Base-by-base conservation (phyloP, 73 alveolate genomes). In the Effrenium voratum region DNA sequence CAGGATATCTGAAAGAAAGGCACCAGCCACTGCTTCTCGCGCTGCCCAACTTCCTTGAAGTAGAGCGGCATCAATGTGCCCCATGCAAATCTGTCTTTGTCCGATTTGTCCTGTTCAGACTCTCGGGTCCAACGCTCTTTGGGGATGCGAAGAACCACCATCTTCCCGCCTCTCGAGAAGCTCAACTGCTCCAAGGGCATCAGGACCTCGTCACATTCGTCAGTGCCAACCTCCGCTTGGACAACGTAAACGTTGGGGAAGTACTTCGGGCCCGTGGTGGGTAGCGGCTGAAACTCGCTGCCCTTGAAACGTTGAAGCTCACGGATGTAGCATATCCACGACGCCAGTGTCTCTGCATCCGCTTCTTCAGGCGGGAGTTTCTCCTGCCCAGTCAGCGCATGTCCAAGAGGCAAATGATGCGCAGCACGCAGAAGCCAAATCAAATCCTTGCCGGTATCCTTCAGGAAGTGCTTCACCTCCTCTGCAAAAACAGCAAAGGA, bases 11-110 rank as follows among this genome's bases (percentile, higher is more conserved):
- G 55, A 44, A 43, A 77, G 60, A 32, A 40, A 22, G n/a, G 38
- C 60, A 44, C 60, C 43, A 13, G 30, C 88, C 88, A 77, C 24
- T 77, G 44, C 57, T 41, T 57, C 88, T 77, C 63, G 44, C 43
- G 57, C 26, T 43, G 0, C 38, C 63, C 88, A 19, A 77, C 16
- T 41, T 15, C 60, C 10, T 26, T 4, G 60, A 77, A 77, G 45
- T 77, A 77, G 63, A 77, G 19, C 19, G 88, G 88, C 88, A 77
- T 77, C 88, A 77, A 40, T 26, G 88, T 77, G 44, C 88, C 66
- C 88, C 66, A 77, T 24, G 88, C 63, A 30, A 30, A 68, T 68
- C 0, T 34, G 41, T 68, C 80, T 32, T 68, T 34, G 13, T 28
- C 40, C 13, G 6, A 6, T 6, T 66, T 66, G 41, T 66, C 79